Base-by-base conservation (phyloP, 2,329 filamentous ascomycete species). In the Colletotrichum australisinense region DNA sequence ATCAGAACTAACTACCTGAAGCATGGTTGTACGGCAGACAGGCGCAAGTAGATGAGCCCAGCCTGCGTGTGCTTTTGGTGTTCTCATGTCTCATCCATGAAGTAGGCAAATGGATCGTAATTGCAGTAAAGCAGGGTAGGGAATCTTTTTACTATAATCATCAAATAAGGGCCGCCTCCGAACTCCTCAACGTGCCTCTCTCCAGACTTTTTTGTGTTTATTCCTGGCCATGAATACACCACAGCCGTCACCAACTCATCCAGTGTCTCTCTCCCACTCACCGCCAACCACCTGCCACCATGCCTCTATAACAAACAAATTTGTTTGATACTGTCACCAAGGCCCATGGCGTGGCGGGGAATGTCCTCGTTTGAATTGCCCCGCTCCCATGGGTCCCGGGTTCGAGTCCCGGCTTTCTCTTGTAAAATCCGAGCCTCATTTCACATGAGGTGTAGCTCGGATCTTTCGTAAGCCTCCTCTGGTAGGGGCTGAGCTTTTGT, bases 81-180 rank as follows among this genome's bases (percentile, higher is more conserved):
- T 42, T 59, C 28, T 49, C 9, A 52, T 32, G n/a, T 42, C 22
- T 53, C 52, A 38, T 69, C 59, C 58, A 74, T 38, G 22, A 2
- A 5, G 35, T 8, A 16, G 52, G 59, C n/a, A 12, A 28, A 30
- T 53, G 26, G 46, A 28, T 28, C 42, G 63, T 67, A 58, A 55
- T 30, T 49, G 30, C 55, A 53, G 24, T 32, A 66, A 55, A 66
- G 38, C 22, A 60, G 46, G 52, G 35, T 49, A 73, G 52, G 55
- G 56, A 59, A 38, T 71, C 38, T 74, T 57, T 60, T 38, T 60
- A 38, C 46, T 57, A 56, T 69, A 60, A 52, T 62, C 49, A 64
- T 30, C 46, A 38, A 58, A 22, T 55, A 28, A 42, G n/a, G 30
- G 42, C 19, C 16, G 42, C 14, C 55, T 26, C 30, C 26, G n/a